Base-by-base conservation (phyloP, 108 stramenopile species). In the Craspedostauros australis region DNA sequence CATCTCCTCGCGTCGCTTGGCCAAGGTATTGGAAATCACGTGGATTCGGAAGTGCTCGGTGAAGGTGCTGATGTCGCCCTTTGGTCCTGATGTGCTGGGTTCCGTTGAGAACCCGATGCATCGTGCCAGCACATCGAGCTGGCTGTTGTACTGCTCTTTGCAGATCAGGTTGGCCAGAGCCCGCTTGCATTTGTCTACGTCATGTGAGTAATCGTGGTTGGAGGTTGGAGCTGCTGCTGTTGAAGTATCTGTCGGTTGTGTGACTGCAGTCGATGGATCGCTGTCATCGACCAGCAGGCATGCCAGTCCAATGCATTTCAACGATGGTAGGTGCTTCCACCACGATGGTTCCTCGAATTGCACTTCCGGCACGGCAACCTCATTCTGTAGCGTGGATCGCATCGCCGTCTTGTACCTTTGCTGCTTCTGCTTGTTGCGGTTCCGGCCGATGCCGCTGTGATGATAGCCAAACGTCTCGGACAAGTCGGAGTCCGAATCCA, bases 341-440 rank as follows among this genome's bases (percentile, higher is more conserved):
- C 91, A 95, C 6, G 58, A 33, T 0, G 94, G 91, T 50, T 95
- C 91, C 60, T 95, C 94, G 43, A 95, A 95, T 57, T 87, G 82
- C 57, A 93, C 85, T 45, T 93, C 83, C 30, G 59, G 51, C 20
- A 60, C 58, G 23, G 42, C 29, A 47, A 6, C 19, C 39, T 21
- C 29, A n/a, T 14, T 29, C 39, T 28, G 48, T 14, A 23, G 48
- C 22, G 24, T 7, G 9, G 48, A 7, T 29, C 11, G 28, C 8
- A 30, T 29, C 48, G 15, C 7, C 27, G 15, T n/a, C 12, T 6
- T 49, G 25, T 9, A 9, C 15, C 24, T 12, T 42, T 5, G 4
- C 42, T 25, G 5, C 42, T 11, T 37, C 25, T 11, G 14, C 54
- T 19, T 28, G 15, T 21, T 25, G 23, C 12, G 11, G 27, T 37